These are phyloP conservation scores for Globisporangium paroecandrum DNA, from an alignment of 352 stramenopile species.

Conservation along the genomic window DNA sequence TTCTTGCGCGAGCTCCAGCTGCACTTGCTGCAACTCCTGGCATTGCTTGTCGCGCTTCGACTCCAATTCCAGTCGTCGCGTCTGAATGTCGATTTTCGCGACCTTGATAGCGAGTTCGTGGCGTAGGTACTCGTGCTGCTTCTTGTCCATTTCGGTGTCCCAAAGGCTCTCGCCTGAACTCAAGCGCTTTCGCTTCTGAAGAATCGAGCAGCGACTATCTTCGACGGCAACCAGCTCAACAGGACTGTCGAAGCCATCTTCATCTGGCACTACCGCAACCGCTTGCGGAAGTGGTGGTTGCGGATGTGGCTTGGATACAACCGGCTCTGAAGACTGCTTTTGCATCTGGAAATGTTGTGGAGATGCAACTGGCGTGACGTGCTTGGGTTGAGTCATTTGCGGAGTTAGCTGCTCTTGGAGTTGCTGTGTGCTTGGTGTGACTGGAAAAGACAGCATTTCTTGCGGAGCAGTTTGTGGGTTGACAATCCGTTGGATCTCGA, in stretches of 20 bases:
- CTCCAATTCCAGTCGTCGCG: constrained; percentile 41
- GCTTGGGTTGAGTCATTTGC: not conserved
- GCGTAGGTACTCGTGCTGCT: constrained; percentile 31
- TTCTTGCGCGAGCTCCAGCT: constrained; percentile 45
- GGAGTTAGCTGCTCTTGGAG: not conserved
- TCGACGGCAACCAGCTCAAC: not conserved
- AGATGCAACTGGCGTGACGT: not conserved
- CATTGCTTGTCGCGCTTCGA: constrained; percentile 35
- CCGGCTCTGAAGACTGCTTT: not conserved
- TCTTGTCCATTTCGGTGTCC: not conserved
- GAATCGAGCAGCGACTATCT: not conserved
- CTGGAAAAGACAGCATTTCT: not conserved
- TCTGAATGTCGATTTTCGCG: constrained; percentile 41
- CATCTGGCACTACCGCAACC: constrained; percentile 5
- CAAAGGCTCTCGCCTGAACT: not conserved
- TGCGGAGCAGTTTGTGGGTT: not conserved
- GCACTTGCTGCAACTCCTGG: constrained; percentile 39
- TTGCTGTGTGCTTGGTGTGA: not conserved
- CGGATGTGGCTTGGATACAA: not conserved
- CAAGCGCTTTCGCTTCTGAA: constrained; percentile 8
- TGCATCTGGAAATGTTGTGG: not conserved
- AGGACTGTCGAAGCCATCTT: not conserved
- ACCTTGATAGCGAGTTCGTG: constrained; percentile 39
- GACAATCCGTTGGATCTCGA: constrained; percentile 6
- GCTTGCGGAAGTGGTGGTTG: not conserved